Evolutionary conservation across 805 yeast genomes (phyloP), one percentile per base, ranked within the genome.

Genomic region (Candida maltosa): DNA sequence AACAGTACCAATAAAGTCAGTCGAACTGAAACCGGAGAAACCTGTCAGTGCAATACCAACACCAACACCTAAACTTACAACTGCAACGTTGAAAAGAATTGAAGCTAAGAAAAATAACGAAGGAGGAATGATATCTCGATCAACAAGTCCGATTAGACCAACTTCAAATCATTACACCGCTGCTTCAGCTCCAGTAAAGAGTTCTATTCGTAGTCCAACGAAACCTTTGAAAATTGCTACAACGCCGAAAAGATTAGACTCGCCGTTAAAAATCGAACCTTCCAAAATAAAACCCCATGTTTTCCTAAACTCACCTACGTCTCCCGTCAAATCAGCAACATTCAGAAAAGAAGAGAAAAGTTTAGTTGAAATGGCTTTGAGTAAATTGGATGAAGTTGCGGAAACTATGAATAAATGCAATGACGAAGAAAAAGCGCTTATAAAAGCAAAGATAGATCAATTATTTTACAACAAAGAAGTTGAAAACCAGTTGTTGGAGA

Each of bases 21-120:
- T 11, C 4, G 31, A 29, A 22, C 22, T 18, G 17, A n/a, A 20
- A 18, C 5, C 16, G n/a, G 22, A 33, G 7, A 23, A 25, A 15
- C 19, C 19, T 16, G 14, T 21, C 20, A 20, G 15, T 31, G 26
- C 33, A 5, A 3, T 31, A n/a, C 18, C 22, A 4, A 29, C 34
- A 7, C 43, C 50, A 4, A 47, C 59, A 0, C 62, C 65, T 2
- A 45, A 48, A 14, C 37, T 60, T 23, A 46, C 61, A 4, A 35
- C 45, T 7, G 69, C 69, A 7, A 62, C 68, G 1, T 41, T 61
- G 19, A 60, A 54, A 31, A 42, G 70, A 27, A 47, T 62, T 3
- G 68, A 60, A 39, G 58, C 63, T 4, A 49, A 46, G 23, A 46
- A 43, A 15, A 41, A 38, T 19, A 31, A 25, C 21, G 17, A 7